Conservation (phyloP, 805 yeast species). For the Cyberlindnera euphorbiiphila region DNA sequence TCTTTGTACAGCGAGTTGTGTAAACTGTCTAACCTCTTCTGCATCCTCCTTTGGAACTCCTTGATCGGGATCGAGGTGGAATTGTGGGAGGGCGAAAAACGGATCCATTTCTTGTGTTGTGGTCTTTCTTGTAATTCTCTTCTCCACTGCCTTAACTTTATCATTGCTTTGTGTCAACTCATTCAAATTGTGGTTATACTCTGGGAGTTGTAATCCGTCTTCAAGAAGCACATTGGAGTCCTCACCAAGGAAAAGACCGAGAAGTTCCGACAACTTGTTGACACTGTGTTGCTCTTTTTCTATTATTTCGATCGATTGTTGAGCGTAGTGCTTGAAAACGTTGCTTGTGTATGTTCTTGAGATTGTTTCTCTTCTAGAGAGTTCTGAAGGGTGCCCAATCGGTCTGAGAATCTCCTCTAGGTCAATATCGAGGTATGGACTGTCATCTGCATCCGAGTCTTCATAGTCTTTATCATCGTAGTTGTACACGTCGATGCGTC, state of each 20-base stretch:
- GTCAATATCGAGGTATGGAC: constrained; percentile 47
- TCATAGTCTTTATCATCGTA: constrained; percentile 27
- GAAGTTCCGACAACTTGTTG: constrained; percentile 62
- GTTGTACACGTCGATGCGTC: constrained; percentile 25
- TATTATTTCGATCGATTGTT: constrained; percentile 70
- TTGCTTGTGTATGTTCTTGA: constrained; percentile 58
- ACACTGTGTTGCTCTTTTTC: constrained; percentile 79
- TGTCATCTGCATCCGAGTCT: constrained; percentile 34
- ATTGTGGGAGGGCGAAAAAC: constrained; percentile 61
- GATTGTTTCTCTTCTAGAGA: constrained; percentile 66
- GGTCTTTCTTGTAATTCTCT: constrained; percentile 29
- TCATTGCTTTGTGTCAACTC: constrained; percentile 20
- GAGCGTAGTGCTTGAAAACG: constrained; percentile 58
- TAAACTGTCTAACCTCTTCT: constrained; percentile 67
- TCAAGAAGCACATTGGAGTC: constrained; percentile 68
- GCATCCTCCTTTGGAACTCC: constrained; percentile 55
- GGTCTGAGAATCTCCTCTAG: constrained; percentile 67
- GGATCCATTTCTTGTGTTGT: constrained; percentile 44
- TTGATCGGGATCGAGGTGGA: constrained; percentile 39
- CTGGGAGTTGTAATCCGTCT: constrained; percentile 59
- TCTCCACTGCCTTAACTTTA: constrained; percentile 23
- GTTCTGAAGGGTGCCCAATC: constrained; percentile 73
- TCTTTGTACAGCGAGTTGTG: constrained; percentile 76
- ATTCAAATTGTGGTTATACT: constrained; percentile 42
- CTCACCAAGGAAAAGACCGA: constrained; percentile 84